A percentile compares a stretch with the other conserved stretches of the same genome.
phyloP scores from a whole-genome alignment of 257 asterid genomes.

The Voacanga thouarsii region DNA sequence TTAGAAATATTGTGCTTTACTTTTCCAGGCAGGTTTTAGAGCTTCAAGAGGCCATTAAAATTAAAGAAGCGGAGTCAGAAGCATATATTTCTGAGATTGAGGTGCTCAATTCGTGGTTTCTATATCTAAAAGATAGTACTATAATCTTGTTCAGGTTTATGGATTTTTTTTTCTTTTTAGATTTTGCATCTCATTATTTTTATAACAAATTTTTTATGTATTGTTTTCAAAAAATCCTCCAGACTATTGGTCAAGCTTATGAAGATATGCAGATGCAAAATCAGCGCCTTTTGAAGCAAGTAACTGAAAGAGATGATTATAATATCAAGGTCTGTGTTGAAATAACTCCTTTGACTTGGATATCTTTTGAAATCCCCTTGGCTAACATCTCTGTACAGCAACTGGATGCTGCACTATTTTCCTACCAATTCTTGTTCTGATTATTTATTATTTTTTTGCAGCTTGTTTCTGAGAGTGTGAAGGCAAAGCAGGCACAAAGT shows the following conservation, averaged over 20 bases:
- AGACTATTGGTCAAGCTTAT: constrained; percentile 99
- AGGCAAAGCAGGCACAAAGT: constrained; percentile 84
- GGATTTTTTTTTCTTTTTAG: constrained; percentile 16
- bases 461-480: constrained; percentile 95
- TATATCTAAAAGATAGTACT: neutral
- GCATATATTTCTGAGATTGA: constrained; percentile 90
- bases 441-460: constrained; percentile 32
- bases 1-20: constrained; percentile 14
- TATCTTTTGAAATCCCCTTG: constrained; percentile 6
- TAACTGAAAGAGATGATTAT: constrained; percentile 84
- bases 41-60: constrained; percentile 83
- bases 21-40: constrained; percentile 70
- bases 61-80: constrained; percentile 81
- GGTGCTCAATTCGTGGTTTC: constrained; percentile 37
- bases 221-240: constrained; percentile 4
- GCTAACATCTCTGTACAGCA: constrained; percentile 13
- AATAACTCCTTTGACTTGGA: constrained; percentile 1
- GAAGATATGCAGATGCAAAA: constrained; percentile 98
- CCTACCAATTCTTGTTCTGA: neutral
- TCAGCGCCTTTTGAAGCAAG: constrained; percentile 79
- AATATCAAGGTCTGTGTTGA: constrained; percentile 68
- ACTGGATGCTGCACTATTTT: constrained; percentile 7
- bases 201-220: neutral
- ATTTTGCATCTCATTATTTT: too few relatives aligned
- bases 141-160: constrained; percentile 17